Evolutionary conservation across 495 filamentous ascomycete species (phyloP).

Genomic region (Aspergillus baeticus): DNA sequence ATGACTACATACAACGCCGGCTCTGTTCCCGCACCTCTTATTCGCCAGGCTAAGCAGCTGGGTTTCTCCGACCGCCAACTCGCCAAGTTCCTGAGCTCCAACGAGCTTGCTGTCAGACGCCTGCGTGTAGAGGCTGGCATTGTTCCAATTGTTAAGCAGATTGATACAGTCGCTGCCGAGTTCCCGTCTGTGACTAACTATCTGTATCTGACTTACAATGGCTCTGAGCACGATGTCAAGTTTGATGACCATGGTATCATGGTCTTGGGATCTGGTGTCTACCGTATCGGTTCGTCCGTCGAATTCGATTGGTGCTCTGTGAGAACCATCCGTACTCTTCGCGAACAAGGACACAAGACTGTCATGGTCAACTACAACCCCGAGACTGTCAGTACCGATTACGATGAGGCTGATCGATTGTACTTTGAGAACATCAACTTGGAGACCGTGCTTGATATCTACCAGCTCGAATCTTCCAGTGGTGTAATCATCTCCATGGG

Average conservation of each 20-base stretch:
- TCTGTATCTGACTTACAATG: slow-evolving; percentile 95
- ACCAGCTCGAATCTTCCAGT: slow-evolving; percentile 80
- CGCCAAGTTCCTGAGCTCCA: slow-evolving; percentile 90
- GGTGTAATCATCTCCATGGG: slow-evolving; percentile 98
- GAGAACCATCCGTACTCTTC: slow-evolving; percentile 86
- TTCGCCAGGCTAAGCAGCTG: slow-evolving; percentile 84
- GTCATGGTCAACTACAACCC: slow-evolving; percentile 99
- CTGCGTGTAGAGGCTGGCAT: slow-evolving; percentile 82
- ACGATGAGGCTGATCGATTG: slow-evolving; percentile 90
- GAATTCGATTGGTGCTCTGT: slow-evolving; percentile 99
- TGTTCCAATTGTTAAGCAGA: slow-evolving; percentile 89
- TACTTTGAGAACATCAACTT: slow-evolving; percentile 98
- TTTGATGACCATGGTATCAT: slow-evolving; percentile 91
- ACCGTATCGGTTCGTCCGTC: slow-evolving; percentile 95
- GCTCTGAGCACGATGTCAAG: slow-evolving; percentile 75
- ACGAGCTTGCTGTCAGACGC: slow-evolving; percentile 82
- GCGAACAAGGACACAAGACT: slow-evolving; percentile 86
- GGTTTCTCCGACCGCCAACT: slow-evolving; percentile 94
- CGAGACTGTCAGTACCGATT: slow-evolving; percentile 93
- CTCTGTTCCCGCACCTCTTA: slow-evolving; percentile 60
- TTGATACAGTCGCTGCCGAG: slow-evolving; percentile 96
- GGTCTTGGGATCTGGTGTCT: slow-evolving; percentile 96
- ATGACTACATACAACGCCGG: slow-evolving; percentile 71
- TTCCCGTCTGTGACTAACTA: slow-evolving; percentile 97
- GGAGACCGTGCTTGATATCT: slow-evolving; percentile 93